Evolutionary conservation across 2,329 filamentous ascomycete species (phyloP).

Genomic region (Bipolaris oryzae): DNA sequence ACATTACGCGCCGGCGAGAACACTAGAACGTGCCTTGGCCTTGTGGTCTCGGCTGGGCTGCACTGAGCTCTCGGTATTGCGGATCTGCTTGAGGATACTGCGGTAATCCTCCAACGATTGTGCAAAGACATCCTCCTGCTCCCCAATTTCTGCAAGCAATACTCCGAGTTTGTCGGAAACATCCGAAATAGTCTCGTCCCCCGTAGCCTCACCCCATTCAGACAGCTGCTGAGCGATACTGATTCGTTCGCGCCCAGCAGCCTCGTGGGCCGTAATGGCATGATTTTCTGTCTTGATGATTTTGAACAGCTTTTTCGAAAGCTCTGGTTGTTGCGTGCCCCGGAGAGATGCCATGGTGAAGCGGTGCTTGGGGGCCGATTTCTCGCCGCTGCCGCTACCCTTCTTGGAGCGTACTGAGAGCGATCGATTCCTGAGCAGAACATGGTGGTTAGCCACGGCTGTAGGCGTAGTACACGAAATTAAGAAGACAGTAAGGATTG

Average conservation of each 20-base stretch:
- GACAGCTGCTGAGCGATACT: slow-evolving; percentile 88
- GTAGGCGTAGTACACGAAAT: background rate
- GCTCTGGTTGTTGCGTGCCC: slow-evolving; percentile 81
- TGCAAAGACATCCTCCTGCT: slow-evolving; percentile 89
- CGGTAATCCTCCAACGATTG: slow-evolving; percentile 87
- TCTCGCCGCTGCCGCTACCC: slow-evolving; percentile 50
- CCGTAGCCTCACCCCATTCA: slow-evolving; percentile 93
- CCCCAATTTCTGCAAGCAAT: slow-evolving; percentile 86
- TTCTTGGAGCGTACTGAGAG: slow-evolving; percentile 75
- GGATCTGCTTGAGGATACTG: slow-evolving; percentile 82
- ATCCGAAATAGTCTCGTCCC: slow-evolving; percentile 85
- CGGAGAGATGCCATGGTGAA: slow-evolving; percentile 89
- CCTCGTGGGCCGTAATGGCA: slow-evolving; percentile 82
- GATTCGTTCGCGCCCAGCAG: slow-evolving; percentile 81
- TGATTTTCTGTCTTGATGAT: slow-evolving; percentile 96
- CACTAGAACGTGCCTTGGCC: slow-evolving; percentile 61
- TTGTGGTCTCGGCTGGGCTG: slow-evolving; percentile 90
- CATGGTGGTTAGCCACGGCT: slow-evolving; percentile 35
- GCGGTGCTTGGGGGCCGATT: slow-evolving; percentile 63
- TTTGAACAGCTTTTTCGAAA: slow-evolving; percentile 85
- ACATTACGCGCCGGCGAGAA: background rate
- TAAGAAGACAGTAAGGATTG: background rate
- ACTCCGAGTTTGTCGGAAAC: slow-evolving; percentile 96
- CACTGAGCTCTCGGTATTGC: slow-evolving; percentile 94
- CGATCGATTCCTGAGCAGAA: slow-evolving; percentile 67